Percentiles rank a stretch among this genome's conserved stretches.
phyloP scores from a whole-genome alignment of 2,329 filamentous ascomycete species.

The Colletotrichum sp. region DNA sequence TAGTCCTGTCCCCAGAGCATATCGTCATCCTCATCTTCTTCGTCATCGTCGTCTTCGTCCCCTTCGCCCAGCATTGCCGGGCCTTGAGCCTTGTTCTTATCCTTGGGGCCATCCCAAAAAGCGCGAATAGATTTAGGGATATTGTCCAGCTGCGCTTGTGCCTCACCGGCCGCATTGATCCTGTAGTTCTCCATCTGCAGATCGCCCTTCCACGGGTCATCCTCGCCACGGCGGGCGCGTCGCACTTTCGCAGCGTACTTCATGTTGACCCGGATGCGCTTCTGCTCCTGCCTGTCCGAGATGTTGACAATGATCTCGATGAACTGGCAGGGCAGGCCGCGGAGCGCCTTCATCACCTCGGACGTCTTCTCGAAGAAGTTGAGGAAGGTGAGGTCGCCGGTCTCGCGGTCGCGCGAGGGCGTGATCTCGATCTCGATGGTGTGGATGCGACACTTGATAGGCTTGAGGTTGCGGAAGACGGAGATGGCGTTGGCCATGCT shows the following conservation, averaged over 20 bases:
- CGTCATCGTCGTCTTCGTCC: slow-evolving; percentile 9
- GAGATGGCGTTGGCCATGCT: slow-evolving; percentile 40
- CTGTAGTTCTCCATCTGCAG: slow-evolving; percentile 20
- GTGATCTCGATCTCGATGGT: slow-evolving; percentile 48
- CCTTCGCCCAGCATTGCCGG: slow-evolving; percentile 9
- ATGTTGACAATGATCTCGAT: slow-evolving; percentile 40
- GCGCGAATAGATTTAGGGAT: slow-evolving; percentile 12
- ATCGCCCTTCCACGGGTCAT: slow-evolving; percentile 26
- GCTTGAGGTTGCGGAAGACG: slow-evolving; percentile 33
- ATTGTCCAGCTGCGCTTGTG: slow-evolving; percentile 3
- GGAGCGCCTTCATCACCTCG: slow-evolving; percentile 34
- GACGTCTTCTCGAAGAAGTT: slow-evolving; percentile 37
- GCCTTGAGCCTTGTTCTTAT: background rate
- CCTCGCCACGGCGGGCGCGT: slow-evolving; percentile 2
- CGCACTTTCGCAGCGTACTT: slow-evolving; percentile 4
- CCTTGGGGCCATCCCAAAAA: background rate
- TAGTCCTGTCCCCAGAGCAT: background rate
- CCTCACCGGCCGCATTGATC: slow-evolving; percentile 6
- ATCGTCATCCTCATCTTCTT: background rate
- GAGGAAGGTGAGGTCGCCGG: slow-evolving; percentile 36
- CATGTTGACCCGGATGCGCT: slow-evolving; percentile 8
- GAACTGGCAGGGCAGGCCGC: slow-evolving; percentile 37
- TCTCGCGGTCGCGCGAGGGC: slow-evolving; percentile 24
- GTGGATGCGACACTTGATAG: slow-evolving; percentile 33
- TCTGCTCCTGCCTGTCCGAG: background rate